Base-by-base conservation (phyloP, 2,329 filamentous ascomycete species). In the Thermoascus crustaceus region DNA sequence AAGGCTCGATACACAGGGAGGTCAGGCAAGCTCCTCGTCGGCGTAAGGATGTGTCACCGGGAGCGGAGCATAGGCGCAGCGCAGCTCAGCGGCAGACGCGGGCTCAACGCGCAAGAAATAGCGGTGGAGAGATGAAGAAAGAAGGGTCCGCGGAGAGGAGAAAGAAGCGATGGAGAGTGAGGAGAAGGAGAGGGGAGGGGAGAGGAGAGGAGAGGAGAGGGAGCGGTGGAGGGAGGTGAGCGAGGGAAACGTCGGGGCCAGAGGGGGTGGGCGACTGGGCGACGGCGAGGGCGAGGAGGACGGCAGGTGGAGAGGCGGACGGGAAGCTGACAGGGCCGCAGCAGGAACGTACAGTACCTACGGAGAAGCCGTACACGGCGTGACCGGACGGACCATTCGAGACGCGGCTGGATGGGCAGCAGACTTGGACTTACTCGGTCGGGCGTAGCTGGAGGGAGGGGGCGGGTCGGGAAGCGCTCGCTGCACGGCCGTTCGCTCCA, bases 61-160 rank as follows among this genome's bases (percentile, higher is more conserved):
- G 20, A 14, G 36, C 30, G 10, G 20, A 29, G 35, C 14, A 42
- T n/a, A 37, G 31, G 30, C 30, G 30, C 30, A 32, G 19, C 16
- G 30, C 18, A 14, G 9, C 10, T 4, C 16, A 29, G 14, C 14
- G 26, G 30, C 30, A 14, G 14, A 39, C 19, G 17, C 23, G n/a
- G 21, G 24, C 32, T 30, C 30, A 34, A 22, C 44, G 40, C 30
- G 27, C 32, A 30, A 32, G 32, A 39, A 32, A 45, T 43, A 43
- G 33, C 46, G 44, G 37, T 40, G 48, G 34, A 38, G 41, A 44
- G 24, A 31, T 22, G 30, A 37, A 24, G 22, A 23, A 21, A 6
- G 2, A 13, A 6, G 11, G 10, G n/a, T 18, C 8, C 13, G 4
- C 10, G 18, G 17, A 13, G 16, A 10, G 10, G 14, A 20, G 21